Percentiles rank a stretch among this genome's conserved stretches.
Conservation (phyloP, 2,329 filamentous ascomycete genomes). For the Aureobasidium sp. region DNA sequence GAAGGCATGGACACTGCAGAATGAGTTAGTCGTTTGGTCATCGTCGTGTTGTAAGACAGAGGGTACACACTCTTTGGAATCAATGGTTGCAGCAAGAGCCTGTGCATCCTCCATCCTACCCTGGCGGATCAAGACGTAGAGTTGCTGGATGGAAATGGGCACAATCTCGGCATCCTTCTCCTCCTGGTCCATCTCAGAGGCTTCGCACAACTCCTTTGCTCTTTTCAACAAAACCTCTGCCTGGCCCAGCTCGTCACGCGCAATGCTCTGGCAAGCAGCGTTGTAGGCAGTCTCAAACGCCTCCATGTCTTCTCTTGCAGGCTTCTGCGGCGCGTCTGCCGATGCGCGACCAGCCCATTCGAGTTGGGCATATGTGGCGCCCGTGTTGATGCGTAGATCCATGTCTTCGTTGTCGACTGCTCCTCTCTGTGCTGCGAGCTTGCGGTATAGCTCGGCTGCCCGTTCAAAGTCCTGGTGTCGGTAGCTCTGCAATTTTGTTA, state of each 20-base stretch:
- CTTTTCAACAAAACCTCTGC: conserved; percentile 62
- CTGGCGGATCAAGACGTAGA: conserved; percentile 61
- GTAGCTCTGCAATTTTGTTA: conserved; percentile 47
- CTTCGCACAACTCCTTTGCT: conserved; percentile 64
- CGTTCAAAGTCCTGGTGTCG: conserved; percentile 65
- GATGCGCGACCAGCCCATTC: conserved; percentile 58
- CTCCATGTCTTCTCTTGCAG: conserved; percentile 57
- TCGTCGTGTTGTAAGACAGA: neutral
- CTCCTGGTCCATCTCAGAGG: conserved; percentile 51
- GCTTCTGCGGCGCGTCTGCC: conserved; percentile 45
- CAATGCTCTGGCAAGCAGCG: conserved; percentile 65
- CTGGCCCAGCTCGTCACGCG: conserved; percentile 57
- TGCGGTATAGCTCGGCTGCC: conserved; percentile 57
- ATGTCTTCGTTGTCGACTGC: conserved; percentile 56
- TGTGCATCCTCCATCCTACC: conserved; percentile 61
- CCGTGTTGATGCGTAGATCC: conserved; percentile 69
- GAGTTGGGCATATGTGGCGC: conserved; percentile 65
- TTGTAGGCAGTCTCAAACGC: conserved; percentile 81
- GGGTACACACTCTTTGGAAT: conserved; percentile 52
- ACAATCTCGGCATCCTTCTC: conserved; percentile 69
- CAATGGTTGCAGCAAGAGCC: conserved; percentile 55
- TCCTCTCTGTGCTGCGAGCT: conserved; percentile 45
- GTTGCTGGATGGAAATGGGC: conserved; percentile 69
- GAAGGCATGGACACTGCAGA: conserved; percentile 56
- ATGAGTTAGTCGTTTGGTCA: neutral